phyloP scores from a whole-genome alignment of 208 protist genomes.

The Leishmania tarentolae region DNA sequence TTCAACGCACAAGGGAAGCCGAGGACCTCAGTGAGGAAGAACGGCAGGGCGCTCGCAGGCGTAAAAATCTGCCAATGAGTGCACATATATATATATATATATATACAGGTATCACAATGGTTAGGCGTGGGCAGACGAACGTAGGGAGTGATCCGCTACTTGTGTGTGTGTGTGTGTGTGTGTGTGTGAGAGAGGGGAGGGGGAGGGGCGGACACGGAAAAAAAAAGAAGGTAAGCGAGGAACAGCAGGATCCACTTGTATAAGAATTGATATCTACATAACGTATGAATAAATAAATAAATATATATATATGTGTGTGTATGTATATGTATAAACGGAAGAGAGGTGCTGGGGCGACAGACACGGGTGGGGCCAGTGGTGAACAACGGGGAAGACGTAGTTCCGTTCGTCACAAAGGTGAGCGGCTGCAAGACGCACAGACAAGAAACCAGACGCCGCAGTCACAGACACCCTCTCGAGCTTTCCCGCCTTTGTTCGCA shows the following conservation, averaged over 20 bases:
- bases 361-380: neutral
- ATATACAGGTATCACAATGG: neutral
- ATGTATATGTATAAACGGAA: too few species aligned
- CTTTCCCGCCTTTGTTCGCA: neutral
- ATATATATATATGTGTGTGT: too few species aligned
- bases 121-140: neutral
- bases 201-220: neutral
- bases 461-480: neutral
- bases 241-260: neutral
- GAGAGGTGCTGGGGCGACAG: neutral
- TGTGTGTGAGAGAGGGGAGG: neutral
- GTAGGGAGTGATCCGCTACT: neutral
- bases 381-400: neutral
- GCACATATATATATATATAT: too few species aligned
- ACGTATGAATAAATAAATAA: too few species aligned
- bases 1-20: too few species aligned
- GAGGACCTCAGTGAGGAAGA: too few species aligned
- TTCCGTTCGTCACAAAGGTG: neutral
- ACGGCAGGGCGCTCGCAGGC: too few species aligned
- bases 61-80: too few species aligned
- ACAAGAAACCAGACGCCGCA: neutral
- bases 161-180: conserved; percentile 3
- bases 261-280: too few species aligned
- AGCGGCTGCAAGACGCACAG: neutral
- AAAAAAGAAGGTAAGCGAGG: neutral